Evolutionary conservation across 495 filamentous ascomycete genomes (phyloP), one percentile per base, ranked within the genome.

Genomic region (Umbilicaria muhlenbergii): DNA sequence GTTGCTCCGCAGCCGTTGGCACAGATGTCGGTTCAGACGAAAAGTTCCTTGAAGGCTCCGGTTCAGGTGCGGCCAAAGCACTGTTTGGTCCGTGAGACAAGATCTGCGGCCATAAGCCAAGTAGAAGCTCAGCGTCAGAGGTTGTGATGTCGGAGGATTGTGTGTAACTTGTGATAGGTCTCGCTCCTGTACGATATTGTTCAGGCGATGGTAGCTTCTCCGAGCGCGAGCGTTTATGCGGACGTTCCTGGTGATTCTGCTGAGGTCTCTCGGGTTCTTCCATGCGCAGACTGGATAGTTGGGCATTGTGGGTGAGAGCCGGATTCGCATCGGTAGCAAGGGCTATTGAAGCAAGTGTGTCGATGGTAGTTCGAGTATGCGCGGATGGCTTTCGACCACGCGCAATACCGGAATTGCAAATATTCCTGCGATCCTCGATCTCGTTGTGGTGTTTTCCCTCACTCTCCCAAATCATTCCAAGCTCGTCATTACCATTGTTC

Each of bases 151-250:
- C 66, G 16, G 43, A 58, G 50, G 15, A 55, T 44, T 34, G 59
- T 44, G 24, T 57, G 34, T 69, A 63, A 50, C 68, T 68, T 19
- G 68, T 66, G 31, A 57, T 56, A 8, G 69, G 64, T 45, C 64
- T 60, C 36, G 64, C 54, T 17, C 49, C 52, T 16, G 56, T 51
- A 16, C 53, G 59, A 41, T 51, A 45, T 37, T 58, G 59, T 34
- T 64, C 60, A 19, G 73, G 67, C 37, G 74, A 75, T 16, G 62
- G 53, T 41, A 72, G 54, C 48, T 69, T 64, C 47, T 77, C 76
- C 21, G 77, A 78, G 40, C 73, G 67, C 18, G 71, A 63, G 24
- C 77, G 69, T 51, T 81, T 81, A n/a, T 70, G 56, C 6, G 75
- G 74, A 18, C 70, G 66, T 49, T 75, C 73, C 38, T 42, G 36